Conservation (phyloP, 2,329 filamentous ascomycete genomes). For the Raffaelea arxii region DNA sequence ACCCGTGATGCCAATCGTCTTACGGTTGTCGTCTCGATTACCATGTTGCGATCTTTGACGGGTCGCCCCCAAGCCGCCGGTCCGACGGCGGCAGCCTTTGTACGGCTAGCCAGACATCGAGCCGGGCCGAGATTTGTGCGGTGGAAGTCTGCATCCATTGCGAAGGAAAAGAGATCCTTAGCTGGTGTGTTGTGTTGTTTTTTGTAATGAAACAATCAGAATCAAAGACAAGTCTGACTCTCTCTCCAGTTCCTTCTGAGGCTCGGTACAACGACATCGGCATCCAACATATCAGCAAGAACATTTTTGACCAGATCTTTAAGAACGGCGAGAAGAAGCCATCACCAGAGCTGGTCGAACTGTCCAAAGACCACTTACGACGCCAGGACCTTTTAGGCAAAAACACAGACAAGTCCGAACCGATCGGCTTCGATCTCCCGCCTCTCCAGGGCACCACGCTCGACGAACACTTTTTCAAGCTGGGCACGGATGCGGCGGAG, state of each 20-base stretch:
- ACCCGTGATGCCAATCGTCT: conserved; percentile 5
- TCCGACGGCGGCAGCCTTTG: conserved; percentile 34
- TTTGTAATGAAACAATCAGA: conserved; percentile 3
- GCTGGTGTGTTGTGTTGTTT: no score
- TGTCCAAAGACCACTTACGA: conserved; percentile 72
- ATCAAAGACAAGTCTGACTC: conserved; percentile 8
- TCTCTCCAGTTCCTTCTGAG: conserved; percentile 33
- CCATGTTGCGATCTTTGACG: conserved; percentile 29
- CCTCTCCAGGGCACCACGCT: conserved; percentile 67
- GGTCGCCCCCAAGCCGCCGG: conserved; percentile 18
- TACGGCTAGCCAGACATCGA: conserved; percentile 40
- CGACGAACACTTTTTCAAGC: conserved; percentile 87
- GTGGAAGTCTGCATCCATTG: conserved; percentile 32
- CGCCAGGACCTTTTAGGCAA: conserved; percentile 86
- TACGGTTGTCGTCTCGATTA: conserved; percentile 13
- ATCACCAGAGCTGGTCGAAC: conserved; percentile 61
- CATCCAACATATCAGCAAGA: conserved; percentile 81
- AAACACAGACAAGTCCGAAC: conserved; percentile 65
- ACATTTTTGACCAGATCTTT: conserved; percentile 80
- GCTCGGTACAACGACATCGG: conserved; percentile 85
- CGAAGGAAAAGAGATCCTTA: conserved; percentile 18
- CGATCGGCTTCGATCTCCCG: conserved; percentile 82
- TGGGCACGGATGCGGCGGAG: conserved; percentile 79
- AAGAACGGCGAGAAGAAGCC: conserved; percentile 44
- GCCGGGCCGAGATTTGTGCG: conserved; percentile 25